These are phyloP conservation scores for Rhodotorula toruloides DNA, from an alignment of 768 basidiomycete genomes.

Conservation along the genomic window DNA sequence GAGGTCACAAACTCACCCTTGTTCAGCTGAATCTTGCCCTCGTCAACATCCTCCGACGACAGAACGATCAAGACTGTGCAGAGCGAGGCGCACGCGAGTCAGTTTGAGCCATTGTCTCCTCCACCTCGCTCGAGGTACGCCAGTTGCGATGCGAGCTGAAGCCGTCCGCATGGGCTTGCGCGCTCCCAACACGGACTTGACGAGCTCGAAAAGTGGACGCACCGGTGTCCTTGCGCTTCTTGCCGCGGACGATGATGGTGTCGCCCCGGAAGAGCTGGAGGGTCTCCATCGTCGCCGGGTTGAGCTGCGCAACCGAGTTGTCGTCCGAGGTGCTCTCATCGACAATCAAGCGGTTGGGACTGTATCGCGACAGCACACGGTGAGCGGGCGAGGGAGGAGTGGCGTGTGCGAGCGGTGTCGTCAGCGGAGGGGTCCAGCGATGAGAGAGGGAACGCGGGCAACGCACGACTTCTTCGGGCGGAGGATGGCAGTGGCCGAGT, in stretches of 20 bases:
- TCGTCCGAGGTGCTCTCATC: conserved; percentile 92
- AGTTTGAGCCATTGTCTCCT: not conserved
- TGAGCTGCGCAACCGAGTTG: conserved; percentile 94
- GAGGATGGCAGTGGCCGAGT: conserved; percentile 88
- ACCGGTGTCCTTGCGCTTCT: conserved; percentile 88
- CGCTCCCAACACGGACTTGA: no score
- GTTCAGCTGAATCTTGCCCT: conserved; percentile 97
- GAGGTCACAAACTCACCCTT: conserved; percentile 54
- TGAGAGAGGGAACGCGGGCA: conserved; percentile 32
- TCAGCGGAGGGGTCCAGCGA: not conserved
- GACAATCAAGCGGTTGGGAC: conserved; percentile 94
- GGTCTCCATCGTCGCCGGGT: conserved; percentile 92
- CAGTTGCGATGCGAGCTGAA: no score
- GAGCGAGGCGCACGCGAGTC: conserved; percentile 2
- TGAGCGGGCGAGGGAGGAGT: conserved; percentile 22
- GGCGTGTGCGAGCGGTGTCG: not conserved
- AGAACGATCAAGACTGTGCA: conserved; percentile 79
- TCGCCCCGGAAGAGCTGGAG: conserved; percentile 93
- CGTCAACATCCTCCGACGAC: conserved; percentile 92
- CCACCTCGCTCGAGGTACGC: no score
- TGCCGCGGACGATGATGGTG: conserved; percentile 70
- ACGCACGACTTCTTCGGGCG: conserved; percentile 95
- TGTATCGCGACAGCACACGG: conserved; percentile 47
- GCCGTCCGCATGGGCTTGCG: no score
- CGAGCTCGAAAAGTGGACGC: no score